Conservation (phyloP, 352 stramenopile species). For the Globisporangium ultimum region DNA sequence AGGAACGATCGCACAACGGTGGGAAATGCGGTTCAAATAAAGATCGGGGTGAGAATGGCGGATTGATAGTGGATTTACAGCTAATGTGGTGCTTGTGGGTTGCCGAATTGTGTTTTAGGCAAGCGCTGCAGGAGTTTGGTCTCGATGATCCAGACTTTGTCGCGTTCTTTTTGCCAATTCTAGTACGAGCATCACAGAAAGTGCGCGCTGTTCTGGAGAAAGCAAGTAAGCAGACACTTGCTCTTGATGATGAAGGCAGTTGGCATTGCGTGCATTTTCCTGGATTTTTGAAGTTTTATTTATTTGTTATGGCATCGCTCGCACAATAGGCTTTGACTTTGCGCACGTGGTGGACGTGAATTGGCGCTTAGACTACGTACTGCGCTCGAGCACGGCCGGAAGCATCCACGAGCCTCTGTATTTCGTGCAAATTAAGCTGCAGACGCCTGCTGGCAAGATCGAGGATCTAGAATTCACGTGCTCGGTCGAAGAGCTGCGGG, state of each 20-base stretch:
- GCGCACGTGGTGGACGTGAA: constrained; percentile 67
- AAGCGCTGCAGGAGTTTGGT: constrained; percentile 26
- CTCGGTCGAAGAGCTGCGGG: constrained; percentile 62
- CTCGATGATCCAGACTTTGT: constrained; percentile 27
- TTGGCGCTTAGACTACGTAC: constrained; percentile 71
- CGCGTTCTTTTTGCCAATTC: constrained; percentile 18
- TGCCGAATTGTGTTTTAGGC: constrained; percentile 12
- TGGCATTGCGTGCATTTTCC: background rate
- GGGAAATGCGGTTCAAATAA: background rate
- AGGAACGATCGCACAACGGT: constrained; percentile 8
- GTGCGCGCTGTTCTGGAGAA: constrained; percentile 30
- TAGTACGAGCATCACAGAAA: constrained; percentile 15
- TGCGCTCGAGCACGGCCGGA: constrained; percentile 51
- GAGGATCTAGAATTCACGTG: constrained; percentile 51
- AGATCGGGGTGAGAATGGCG: too few relatives aligned
- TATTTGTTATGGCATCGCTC: background rate
- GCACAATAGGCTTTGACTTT: constrained; percentile 62
- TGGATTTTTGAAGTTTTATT: background rate
- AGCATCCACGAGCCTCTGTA: constrained; percentile 57
- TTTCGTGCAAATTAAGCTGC: constrained; percentile 61
- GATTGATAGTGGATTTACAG: too few relatives aligned
- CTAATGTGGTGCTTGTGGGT: background rate
- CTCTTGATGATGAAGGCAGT: background rate
- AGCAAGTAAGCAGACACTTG: constrained; percentile 17
- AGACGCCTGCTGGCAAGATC: constrained; percentile 35